These are phyloP conservation scores for Grifola frondosa DNA, from an alignment of 1,284 basidiomycete species.

Conservation along the genomic window DNA sequence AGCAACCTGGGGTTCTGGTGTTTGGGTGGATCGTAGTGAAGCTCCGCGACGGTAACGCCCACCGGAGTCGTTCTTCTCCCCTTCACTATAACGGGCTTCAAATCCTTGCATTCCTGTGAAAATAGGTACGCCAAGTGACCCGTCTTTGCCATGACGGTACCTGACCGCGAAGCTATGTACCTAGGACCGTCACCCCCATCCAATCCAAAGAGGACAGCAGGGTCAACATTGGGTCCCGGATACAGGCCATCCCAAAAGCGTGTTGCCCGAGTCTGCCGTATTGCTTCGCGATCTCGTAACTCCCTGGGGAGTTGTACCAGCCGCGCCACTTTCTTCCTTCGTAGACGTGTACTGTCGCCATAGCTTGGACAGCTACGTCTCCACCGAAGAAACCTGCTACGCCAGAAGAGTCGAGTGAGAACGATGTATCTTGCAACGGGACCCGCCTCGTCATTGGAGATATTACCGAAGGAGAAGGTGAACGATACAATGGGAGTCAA, in stretches of 20 bases:
- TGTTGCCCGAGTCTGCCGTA: slow-evolving; percentile 3
- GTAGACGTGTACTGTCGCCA: slow-evolving; percentile 8
- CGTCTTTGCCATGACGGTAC: neutral
- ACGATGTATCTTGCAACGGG: slow-evolving; percentile 10
- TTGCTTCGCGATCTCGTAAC: slow-evolving; percentile 8
- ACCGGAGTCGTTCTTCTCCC: slow-evolving; percentile 13
- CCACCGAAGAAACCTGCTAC: slow-evolving; percentile 11
- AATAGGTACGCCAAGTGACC: slow-evolving; percentile 7
- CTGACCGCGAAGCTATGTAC: slow-evolving; percentile 1
- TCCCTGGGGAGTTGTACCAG: slow-evolving; percentile 9
- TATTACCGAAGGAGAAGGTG: no score
- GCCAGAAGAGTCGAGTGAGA: slow-evolving; percentile 11
- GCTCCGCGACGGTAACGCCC: slow-evolving; percentile 14
- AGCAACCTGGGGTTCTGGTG: neutral
- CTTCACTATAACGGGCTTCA: no score
- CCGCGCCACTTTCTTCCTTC: slow-evolving; percentile 7
- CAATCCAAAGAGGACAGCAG: slow-evolving; percentile 1
- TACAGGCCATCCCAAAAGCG: slow-evolving; percentile 3
- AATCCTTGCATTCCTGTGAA: neutral
- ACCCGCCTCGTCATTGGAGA: no score
- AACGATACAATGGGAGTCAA: no score
- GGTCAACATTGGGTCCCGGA: slow-evolving; percentile 5
- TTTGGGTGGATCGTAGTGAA: slow-evolving; percentile 10
- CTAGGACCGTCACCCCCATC: slow-evolving; percentile 2
- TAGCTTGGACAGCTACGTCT: slow-evolving; percentile 1